A percentile compares a stretch with the other conserved stretches of the same genome.
Conservation (phyloP, 2,329 filamentous ascomycete genomes). For the Alternaria atra region DNA sequence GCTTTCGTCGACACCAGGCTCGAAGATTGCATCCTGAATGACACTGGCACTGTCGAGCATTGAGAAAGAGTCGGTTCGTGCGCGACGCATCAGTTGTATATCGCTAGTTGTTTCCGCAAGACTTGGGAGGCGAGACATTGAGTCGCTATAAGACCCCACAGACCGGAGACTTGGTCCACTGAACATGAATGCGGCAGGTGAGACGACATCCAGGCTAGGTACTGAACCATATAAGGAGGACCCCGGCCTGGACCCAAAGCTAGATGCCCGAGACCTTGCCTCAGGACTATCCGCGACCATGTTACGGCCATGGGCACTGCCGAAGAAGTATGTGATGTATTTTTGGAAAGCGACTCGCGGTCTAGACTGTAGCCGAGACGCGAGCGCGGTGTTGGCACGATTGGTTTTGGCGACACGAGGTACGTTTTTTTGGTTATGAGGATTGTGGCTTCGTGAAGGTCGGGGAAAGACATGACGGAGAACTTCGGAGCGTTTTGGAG, state of each 20-base stretch:
- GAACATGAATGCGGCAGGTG: slow-evolving; percentile 45
- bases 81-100: slow-evolving; percentile 14
- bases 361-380: slow-evolving; percentile 24
- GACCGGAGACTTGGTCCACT: slow-evolving; percentile 44
- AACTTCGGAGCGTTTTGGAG: slow-evolving; percentile 31
- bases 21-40: slow-evolving; percentile 32
- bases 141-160: slow-evolving; percentile 32
- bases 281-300: slow-evolving; percentile 10
- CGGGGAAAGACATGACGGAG: slow-evolving; percentile 37
- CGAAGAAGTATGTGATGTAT: slow-evolving; percentile 41
- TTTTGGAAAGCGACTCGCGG: slow-evolving; percentile 37
- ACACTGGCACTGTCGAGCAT: slow-evolving; percentile 28
- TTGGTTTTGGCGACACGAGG: slow-evolving; percentile 23
- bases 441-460: slow-evolving; percentile 15
- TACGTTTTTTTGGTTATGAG: slow-evolving; percentile 7
- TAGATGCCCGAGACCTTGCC: slow-evolving; percentile 32
- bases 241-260: slow-evolving; percentile 25
- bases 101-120: slow-evolving; percentile 28
- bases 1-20: slow-evolving; percentile 29
- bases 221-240: slow-evolving; percentile 32
- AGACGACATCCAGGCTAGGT: slow-evolving; percentile 45
- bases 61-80: slow-evolving; percentile 34
- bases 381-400: slow-evolving; percentile 16
- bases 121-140: slow-evolving; percentile 30
- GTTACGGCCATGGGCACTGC: slow-evolving; percentile 14